Base-by-base conservation (phyloP, 139 green algal species). In the Medakamo hakoo region DNA sequence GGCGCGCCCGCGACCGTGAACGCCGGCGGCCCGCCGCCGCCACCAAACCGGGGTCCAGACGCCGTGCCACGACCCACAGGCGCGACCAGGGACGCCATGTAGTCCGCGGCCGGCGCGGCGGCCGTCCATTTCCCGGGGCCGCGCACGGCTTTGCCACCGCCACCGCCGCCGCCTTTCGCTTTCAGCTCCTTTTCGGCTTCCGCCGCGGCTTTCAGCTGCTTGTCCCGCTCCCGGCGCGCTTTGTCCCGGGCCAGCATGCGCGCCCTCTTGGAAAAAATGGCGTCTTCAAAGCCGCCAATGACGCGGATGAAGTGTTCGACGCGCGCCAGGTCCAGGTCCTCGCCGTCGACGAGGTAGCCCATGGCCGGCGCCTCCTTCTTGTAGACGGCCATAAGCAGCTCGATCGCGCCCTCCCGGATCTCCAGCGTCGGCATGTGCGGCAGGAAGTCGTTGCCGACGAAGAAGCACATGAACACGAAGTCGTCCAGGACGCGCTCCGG, bases 391-490 rank as follows among this genome's bases (percentile, higher is more conserved):
- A 99, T 92, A 58, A 99, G 82, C 59, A 98, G 78, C 71, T 97
- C 89, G 60, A 99, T 97, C 52, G 90, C 93, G 25, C 88, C 83
- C 79, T 89, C 84, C 3, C 80, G 74, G 66, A 99, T 99, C 73
- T 99, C 93, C 63, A 99, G 80, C 18, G 93, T 98, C 22, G 93
- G 93, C 89, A 96, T 97, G 80, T 99, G 93, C 9, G 93, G 93
- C 74, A 99, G 69, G 70, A 99, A 99, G 71, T 99, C 93, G 64
- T 99, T 99, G 48, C 93, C 92, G 58, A 93, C 84, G 59, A 98
- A 98, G 78, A 97, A 98, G 77, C 92, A 98, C 77, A 99, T 93
- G 79, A 99, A 97, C 26, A 99, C 88, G 72, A 88, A 93, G 68
- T 94, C 86, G 68, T 94, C 86, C 30, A 83, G 78, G 28, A 86